Percentiles rank a stretch among this genome's conserved stretches.
phyloP scores from a whole-genome alignment of 257 asterid species.

The Penstemon newberryi region DNA sequence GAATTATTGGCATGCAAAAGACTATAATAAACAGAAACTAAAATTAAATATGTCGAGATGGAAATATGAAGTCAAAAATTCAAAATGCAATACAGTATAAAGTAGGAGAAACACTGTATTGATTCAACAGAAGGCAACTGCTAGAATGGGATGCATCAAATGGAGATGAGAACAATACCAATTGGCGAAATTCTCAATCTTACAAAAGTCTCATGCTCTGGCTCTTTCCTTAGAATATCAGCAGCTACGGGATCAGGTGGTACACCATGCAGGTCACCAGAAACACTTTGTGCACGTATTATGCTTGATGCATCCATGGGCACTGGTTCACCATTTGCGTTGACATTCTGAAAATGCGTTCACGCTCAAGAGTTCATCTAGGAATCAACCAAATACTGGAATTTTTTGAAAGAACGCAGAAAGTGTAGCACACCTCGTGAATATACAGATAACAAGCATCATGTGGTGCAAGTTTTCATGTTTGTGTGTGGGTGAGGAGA shows the following conservation, averaged over 20 bases:
- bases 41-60: not conserved
- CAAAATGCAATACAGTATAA: not conserved
- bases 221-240: conserved; percentile 85
- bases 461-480: conserved; percentile 8
- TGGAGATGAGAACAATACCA: conserved; percentile 50
- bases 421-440: conserved; percentile 4
- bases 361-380: conserved; percentile 34
- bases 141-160: conserved; percentile 24
- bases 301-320: conserved; percentile 62
- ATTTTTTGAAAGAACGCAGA: not conserved
- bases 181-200: conserved; percentile 76
- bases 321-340: conserved; percentile 56
- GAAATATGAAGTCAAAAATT: conserved; percentile 7
- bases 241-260: conserved; percentile 97
- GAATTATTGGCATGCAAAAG: conserved; percentile 18
- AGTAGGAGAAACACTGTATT: not conserved
- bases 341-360: conserved; percentile 46
- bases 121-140: not conserved
- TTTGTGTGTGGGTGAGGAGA: conserved; percentile 15
- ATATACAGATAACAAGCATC: conserved; percentile 9
- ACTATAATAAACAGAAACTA: conserved; percentile 6
- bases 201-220: conserved; percentile 91
- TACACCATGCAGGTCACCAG: conserved; percentile 89
- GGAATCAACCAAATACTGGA: conserved; percentile 7
- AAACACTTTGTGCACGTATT: conserved; percentile 84